Conservation (phyloP, 331 rosid species). For the Cydonia oblonga region DNA sequence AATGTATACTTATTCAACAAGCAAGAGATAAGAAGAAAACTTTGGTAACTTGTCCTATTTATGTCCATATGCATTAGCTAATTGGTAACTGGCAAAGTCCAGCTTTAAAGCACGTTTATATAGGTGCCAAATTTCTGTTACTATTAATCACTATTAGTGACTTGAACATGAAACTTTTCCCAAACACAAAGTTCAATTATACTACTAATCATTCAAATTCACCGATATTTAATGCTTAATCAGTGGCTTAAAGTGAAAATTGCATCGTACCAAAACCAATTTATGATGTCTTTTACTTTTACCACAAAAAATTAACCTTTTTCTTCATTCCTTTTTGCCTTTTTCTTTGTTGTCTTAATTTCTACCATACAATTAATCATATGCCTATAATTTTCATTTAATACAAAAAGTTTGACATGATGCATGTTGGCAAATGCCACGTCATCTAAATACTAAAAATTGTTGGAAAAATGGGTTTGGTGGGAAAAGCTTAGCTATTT, state of each 20-base stretch:
- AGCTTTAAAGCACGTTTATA: not conserved
- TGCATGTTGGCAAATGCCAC: not conserved
- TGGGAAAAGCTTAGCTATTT: no score
- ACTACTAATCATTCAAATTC: not conserved
- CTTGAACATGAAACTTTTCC: not conserved
- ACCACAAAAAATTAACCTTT: not conserved
- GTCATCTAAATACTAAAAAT: not conserved
- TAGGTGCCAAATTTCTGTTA: not conserved
- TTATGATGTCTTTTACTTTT: not conserved
- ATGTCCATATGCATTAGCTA: not conserved
- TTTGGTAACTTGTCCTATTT: not conserved
- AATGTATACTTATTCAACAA: not conserved
- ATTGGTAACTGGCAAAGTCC: not conserved
- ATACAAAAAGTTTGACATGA: constrained; percentile 9
- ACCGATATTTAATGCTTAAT: constrained; percentile 1
- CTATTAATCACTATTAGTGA: no score
- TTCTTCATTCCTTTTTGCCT: not conserved
- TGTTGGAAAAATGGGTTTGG: no score
- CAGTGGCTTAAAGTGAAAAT: constrained; percentile 9
- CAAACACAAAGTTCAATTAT: not conserved
- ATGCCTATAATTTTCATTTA: constrained; percentile 12
- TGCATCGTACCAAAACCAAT: not conserved
- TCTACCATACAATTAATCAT: constrained; percentile 1
- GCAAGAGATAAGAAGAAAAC: not conserved
- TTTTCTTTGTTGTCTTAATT: not conserved